phyloP scores from a whole-genome alignment of 352 stramenopile genomes.

The Globisporangium perplexum region DNA sequence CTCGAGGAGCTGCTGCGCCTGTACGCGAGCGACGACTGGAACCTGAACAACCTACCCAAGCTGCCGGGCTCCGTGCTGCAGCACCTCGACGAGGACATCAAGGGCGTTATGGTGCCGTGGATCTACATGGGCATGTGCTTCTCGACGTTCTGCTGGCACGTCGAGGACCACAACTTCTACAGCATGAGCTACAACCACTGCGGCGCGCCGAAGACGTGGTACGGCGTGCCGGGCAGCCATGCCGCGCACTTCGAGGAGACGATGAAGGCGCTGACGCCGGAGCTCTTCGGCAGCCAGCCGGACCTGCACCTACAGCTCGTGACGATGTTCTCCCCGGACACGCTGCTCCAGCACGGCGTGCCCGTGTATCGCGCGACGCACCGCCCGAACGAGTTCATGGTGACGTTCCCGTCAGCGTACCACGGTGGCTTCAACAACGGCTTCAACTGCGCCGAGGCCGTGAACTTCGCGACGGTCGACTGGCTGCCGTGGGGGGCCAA shows the following conservation, averaged over 20 bases:
- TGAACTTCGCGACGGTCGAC: conserved; percentile 89
- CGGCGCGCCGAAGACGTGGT: conserved; percentile 97
- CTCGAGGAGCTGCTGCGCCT: conserved; percentile 54
- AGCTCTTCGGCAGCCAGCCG: conserved; percentile 92
- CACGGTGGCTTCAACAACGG: conserved; percentile 98
- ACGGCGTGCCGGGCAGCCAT: conserved; percentile 91
- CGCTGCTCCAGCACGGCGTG: conserved; percentile 79
- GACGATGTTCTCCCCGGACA: conserved; percentile 80
- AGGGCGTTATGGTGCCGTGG: conserved; percentile 99
- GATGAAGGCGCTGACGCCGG: conserved; percentile 90
- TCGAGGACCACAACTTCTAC: conserved; percentile 99
- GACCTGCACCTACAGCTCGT: conserved; percentile 94
- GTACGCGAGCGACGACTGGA: conserved; percentile 92
- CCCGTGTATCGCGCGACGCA: conserved; percentile 94
- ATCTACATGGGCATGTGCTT: conserved; percentile 99
- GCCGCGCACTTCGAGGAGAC: conserved; percentile 89
- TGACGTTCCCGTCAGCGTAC: conserved; percentile 98
- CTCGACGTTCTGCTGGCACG: conserved; percentile 99
- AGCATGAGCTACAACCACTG: conserved; percentile 99
- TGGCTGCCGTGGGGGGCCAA: conserved; percentile 83
- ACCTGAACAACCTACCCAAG: conserved; percentile 98
- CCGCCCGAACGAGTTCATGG: conserved; percentile 96
- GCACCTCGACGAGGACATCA: conserved; percentile 96
- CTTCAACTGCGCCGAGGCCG: conserved; percentile 91
- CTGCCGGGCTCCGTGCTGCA: conserved; percentile 91